Evolutionary conservation across 2,329 filamentous ascomycete species (phyloP).

Genomic region (Coniochaeta sp.): DNA sequence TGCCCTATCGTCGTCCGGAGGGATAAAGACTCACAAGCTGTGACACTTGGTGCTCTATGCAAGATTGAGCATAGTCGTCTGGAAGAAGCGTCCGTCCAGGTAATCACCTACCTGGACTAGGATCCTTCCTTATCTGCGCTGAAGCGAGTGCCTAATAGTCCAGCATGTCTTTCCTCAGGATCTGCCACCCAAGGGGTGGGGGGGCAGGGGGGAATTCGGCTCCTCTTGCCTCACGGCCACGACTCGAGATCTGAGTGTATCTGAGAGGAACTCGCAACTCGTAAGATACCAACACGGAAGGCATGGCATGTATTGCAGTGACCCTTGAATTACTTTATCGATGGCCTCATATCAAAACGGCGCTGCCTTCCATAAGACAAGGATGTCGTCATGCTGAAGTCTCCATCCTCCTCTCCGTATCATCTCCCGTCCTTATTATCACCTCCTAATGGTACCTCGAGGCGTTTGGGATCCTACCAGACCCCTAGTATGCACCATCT

Average conservation of each 20-base stretch:
- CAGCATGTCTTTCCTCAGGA: no score
- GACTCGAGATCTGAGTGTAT: not conserved
- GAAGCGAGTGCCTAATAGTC: no score
- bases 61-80: no score
- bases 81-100: no score
- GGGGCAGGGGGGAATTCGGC: no score
- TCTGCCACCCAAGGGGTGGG: no score
- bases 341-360: not conserved
- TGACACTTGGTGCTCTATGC: no score
- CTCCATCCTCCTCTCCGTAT: not conserved
- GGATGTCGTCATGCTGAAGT: not conserved
- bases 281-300: not conserved
- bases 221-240: no score
- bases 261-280: not conserved
- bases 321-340: not conserved
- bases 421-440: not conserved
- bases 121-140: no score
- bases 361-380: not conserved
- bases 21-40: no score
- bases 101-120: no score
- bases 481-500: not conserved
- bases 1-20: no score
- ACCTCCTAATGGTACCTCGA: not conserved
- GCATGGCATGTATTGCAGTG: not conserved
- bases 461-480: not conserved